Evolutionary conservation across 129 eudicot species (phyloP).

Genomic region (Oenanthe sinensis): DNA sequence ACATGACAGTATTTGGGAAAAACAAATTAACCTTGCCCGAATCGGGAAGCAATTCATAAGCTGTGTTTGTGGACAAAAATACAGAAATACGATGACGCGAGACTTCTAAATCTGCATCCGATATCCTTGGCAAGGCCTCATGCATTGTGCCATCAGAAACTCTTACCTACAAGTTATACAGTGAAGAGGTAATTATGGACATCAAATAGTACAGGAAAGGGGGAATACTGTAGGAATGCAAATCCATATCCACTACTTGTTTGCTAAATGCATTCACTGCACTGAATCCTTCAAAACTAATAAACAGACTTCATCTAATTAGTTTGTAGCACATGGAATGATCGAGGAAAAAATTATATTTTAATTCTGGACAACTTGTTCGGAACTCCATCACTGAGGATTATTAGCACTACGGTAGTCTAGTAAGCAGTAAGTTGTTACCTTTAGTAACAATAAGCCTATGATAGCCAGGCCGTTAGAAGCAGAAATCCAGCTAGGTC

Average conservation of each 20-base stretch:
- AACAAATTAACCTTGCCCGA: slow-evolving; percentile 73
- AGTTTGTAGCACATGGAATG: background rate
- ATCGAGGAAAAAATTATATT: background rate
- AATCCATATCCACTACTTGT: background rate
- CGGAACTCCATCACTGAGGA: background rate
- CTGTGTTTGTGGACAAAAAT: slow-evolving; percentile 61
- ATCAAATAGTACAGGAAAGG: background rate
- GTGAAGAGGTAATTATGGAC: background rate
- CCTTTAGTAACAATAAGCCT: background rate
- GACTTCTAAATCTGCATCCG: slow-evolving; percentile 63
- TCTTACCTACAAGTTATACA: slow-evolving; percentile 34
- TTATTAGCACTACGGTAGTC: background rate
- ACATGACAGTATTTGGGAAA: background rate
- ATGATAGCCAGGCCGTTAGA: background rate
- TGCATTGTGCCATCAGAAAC: slow-evolving; percentile 53
- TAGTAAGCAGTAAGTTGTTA: background rate
- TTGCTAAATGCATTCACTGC: background rate
- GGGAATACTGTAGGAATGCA: background rate
- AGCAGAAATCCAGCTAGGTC: background rate
- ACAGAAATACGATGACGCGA: slow-evolving; percentile 63
- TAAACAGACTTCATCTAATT: background rate
- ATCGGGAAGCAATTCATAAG: slow-evolving; percentile 84
- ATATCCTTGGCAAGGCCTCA: slow-evolving; percentile 45
- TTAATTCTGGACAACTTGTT: background rate
- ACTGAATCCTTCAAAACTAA: background rate